phyloP scores from a whole-genome alignment of 2,329 filamentous ascomycete species.

The Aureobasidium sp. region DNA sequence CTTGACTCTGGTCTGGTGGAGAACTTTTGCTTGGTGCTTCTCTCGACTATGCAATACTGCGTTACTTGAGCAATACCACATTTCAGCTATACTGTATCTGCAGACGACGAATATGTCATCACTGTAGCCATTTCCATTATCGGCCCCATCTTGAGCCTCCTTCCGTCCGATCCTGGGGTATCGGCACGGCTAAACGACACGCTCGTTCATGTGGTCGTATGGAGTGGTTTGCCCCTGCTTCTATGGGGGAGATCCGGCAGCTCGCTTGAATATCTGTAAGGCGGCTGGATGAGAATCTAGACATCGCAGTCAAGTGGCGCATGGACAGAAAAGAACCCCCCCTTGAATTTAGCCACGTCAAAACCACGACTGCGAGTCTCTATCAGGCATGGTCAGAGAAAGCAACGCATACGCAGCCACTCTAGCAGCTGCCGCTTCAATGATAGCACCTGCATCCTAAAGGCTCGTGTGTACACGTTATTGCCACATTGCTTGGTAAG shows the following conservation, averaged over 20 bases:
- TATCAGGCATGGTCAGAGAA: no score
- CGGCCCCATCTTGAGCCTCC: not conserved
- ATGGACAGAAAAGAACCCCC: not conserved
- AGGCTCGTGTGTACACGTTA: not conserved
- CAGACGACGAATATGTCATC: not conserved
- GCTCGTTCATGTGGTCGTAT: not conserved
- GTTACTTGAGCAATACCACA: not conserved
- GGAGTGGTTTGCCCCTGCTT: not conserved
- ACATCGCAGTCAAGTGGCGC: not conserved
- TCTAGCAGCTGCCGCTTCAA: no score
- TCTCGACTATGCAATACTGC: not conserved
- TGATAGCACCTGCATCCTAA: not conserved
- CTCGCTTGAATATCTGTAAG: not conserved
- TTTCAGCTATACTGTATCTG: not conserved
- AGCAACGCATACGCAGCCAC: not conserved
- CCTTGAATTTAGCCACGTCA: conserved; percentile 10
- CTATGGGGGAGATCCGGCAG: not conserved
- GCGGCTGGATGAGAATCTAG: not conserved
- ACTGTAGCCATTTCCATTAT: not conserved
- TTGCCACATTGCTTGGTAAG: conserved; percentile 6
- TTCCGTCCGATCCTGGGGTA: not conserved
- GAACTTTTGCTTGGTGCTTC: not conserved
- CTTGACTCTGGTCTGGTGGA: not conserved
- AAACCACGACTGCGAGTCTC: not conserved
- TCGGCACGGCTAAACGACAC: conserved; percentile 6